Conservation (phyloP, 139 green algal genomes). For the Edaphochlamys debaryana region DNA sequence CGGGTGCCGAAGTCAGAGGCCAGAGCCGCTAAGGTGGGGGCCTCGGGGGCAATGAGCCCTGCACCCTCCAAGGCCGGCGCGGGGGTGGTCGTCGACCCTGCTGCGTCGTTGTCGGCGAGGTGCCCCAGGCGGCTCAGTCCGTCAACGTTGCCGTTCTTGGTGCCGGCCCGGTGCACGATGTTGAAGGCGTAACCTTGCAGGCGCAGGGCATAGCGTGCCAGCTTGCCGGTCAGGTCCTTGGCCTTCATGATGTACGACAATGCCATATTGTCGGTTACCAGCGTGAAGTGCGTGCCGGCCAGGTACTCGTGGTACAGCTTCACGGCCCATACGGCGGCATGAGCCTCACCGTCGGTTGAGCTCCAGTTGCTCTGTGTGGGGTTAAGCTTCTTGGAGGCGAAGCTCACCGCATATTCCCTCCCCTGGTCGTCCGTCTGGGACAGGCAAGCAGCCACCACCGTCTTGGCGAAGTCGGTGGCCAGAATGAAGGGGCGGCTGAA, state of each 20-base stretch:
- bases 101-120: not conserved
- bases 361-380: slow-evolving; percentile 35
- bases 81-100: not conserved
- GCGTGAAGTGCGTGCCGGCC: slow-evolving; percentile 26
- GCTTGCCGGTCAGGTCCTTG: slow-evolving; percentile 5
- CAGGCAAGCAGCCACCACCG: slow-evolving; percentile 35
- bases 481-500: slow-evolving; percentile 39
- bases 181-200: slow-evolving; percentile 41
- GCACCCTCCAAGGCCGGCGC: no score
- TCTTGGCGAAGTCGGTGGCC: slow-evolving; percentile 31
- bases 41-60: not conserved
- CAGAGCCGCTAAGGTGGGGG: not conserved
- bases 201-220: slow-evolving; percentile 35
- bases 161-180: slow-evolving; percentile 1
- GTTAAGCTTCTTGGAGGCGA: not conserved
- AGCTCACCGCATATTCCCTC: slow-evolving; percentile 25
- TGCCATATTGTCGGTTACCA: slow-evolving; percentile 42
- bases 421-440: slow-evolving; percentile 20
- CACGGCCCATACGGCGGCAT: slow-evolving; percentile 24
- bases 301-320: slow-evolving; percentile 38
- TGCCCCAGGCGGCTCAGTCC: slow-evolving; percentile 19
- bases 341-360: slow-evolving; percentile 39
- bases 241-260: slow-evolving; percentile 20
- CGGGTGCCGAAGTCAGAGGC: no score
- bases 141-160: slow-evolving; percentile 32